Conservation (phyloP, 345 rosid species). For the Moricandia moricandioides region DNA sequence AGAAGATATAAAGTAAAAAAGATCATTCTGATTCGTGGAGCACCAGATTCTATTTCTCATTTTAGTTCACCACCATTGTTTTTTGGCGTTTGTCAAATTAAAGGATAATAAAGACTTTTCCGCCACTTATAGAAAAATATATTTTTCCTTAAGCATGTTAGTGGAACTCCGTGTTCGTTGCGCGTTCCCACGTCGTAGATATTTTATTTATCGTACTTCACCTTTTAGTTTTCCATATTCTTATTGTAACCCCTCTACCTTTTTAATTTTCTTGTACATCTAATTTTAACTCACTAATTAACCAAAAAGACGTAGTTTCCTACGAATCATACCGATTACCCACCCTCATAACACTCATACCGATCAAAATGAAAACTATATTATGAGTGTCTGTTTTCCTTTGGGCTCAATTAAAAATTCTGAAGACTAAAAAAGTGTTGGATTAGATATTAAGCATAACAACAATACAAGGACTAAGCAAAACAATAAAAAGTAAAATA, state of each 20-base stretch:
- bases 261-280: not conserved
- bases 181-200: slow-evolving; percentile 32
- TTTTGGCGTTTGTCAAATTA: not conserved
- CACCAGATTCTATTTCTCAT: slow-evolving; percentile 23
- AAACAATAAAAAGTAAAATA: not conserved
- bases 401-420: not conserved
- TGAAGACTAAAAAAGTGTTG: not conserved
- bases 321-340: not conserved
- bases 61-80: not conserved
- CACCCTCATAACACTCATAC: no score
- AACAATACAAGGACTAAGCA: not conserved
- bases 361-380: rapidly evolving
- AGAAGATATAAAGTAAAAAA: slow-evolving; percentile 10
- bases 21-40: slow-evolving; percentile 19
- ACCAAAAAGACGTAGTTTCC: not conserved
- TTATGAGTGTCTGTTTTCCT: not conserved
- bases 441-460: not conserved
- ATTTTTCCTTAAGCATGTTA: slow-evolving; percentile 15
- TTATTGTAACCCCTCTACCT: not conserved
- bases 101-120: slow-evolving; percentile 20
- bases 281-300: not conserved
- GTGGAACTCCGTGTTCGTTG: slow-evolving; percentile 25
- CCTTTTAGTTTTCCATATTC: not conserved
- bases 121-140: not conserved
- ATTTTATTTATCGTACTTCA: not conserved